A percentile compares a stretch with the other conserved stretches of the same genome.
These are phyloP conservation scores for Talaromyces sp. DNA, from an alignment of 2,329 filamentous ascomycete genomes.

Conservation along the genomic window DNA sequence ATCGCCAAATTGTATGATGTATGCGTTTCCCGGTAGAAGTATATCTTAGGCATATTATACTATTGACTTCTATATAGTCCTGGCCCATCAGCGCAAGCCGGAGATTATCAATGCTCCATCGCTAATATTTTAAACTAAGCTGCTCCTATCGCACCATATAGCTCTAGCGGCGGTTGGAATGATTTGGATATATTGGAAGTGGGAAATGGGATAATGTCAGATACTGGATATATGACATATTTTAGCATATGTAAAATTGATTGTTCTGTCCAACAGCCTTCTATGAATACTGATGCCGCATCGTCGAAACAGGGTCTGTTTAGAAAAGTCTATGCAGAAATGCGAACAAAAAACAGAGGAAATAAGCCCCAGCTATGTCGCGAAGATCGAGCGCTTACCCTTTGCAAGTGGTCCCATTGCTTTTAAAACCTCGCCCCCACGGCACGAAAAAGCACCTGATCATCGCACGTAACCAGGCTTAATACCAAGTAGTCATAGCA, in stretches of 20 bases:
- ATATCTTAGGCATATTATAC: too few species aligned
- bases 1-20: not conserved
- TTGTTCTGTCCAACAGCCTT: not conserved
- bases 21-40: conserved; percentile 1
- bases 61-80: too few species aligned
- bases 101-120: conserved; percentile 2
- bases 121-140: conserved; percentile 1
- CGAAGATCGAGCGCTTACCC: too few species aligned
- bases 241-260: not conserved
- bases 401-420: not conserved
- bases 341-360: too few species aligned
- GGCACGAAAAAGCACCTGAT: not conserved
- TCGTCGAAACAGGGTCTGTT: not conserved
- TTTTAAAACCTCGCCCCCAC: not conserved
- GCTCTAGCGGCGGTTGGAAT: conserved; percentile 12
- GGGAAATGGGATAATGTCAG: conserved; percentile 8
- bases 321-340: conserved; percentile 5
- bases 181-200: conserved; percentile 12
- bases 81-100: not conserved
- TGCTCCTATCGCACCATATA: conserved; percentile 13
- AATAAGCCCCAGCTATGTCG: too few species aligned
- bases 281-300: not conserved
- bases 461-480: not conserved
- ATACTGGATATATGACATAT: conserved; percentile 5
- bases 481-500: not conserved